phyloP scores from a whole-genome alignment of 2,329 filamentous ascomycete genomes.

The Botrytis aclada region DNA sequence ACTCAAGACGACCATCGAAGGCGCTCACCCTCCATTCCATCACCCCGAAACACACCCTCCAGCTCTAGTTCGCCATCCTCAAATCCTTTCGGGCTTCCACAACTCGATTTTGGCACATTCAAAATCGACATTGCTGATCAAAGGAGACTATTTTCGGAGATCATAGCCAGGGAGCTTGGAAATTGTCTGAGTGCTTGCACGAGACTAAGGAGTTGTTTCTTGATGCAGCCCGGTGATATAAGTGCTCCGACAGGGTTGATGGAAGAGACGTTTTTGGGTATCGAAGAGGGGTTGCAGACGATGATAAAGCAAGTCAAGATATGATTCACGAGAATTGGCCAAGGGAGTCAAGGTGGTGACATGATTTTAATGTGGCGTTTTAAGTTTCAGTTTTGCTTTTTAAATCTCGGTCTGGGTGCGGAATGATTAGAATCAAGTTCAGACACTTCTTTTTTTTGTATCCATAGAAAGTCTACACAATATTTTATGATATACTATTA shows the following conservation, averaged over 20 bases:
- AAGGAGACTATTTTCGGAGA: not conserved
- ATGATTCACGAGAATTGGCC: not conserved
- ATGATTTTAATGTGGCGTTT: not conserved
- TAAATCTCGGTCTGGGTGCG: not conserved
- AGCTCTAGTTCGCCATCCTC: not conserved
- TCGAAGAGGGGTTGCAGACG: conserved; percentile 1
- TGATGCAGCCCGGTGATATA: conserved; percentile 2
- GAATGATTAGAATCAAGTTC: not conserved
- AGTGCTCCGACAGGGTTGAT: not conserved
- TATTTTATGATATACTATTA: not conserved
- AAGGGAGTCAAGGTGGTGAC: not conserved
- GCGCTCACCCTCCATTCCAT: not conserved
- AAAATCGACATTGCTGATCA: conserved; percentile 9
- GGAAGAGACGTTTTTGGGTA: not conserved
- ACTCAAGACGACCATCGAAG: not conserved
- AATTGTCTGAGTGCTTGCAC: conserved; percentile 1
- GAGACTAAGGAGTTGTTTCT: not conserved
- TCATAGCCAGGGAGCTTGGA: not conserved
- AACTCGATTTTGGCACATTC: conserved; percentile 8
- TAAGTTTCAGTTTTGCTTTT: not conserved
- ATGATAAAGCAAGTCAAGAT: not conserved
- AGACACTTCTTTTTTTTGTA: not conserved
- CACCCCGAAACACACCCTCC: not conserved
- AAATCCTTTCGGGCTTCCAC: not conserved
- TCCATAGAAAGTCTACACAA: not conserved